phyloP scores from a whole-genome alignment of 208 protist genomes.

The Trypanosoma melophagium region DNA sequence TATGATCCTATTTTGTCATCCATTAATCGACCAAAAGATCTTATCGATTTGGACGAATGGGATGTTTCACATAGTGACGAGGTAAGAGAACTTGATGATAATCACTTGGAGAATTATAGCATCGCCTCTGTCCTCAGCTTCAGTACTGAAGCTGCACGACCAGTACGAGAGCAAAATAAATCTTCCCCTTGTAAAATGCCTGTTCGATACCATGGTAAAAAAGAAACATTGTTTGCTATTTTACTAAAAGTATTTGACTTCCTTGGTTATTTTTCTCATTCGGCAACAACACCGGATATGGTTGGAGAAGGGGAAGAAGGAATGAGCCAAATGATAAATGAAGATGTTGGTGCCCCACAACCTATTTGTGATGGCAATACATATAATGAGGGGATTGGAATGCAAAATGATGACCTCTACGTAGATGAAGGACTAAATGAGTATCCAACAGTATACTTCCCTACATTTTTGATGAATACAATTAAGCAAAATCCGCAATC shows the following conservation, averaged over 20 bases:
- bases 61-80: slow-evolving; percentile 34
- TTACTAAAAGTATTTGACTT: slow-evolving; percentile 88
- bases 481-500: slow-evolving; percentile 49
- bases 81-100: slow-evolving; percentile 35
- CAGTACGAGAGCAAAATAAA: slow-evolving; percentile 14
- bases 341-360: no score
- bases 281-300: slow-evolving; percentile 22
- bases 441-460: slow-evolving; percentile 46
- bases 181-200: slow-evolving; percentile 10
- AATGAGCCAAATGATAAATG: slow-evolving; percentile 1
- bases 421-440: slow-evolving; percentile 11
- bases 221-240: slow-evolving; percentile 80
- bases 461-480: slow-evolving; percentile 31
- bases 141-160: slow-evolving; percentile 24
- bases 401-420: neutral
- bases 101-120: slow-evolving; percentile 51
- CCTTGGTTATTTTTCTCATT: slow-evolving; percentile 88
- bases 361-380: neutral
- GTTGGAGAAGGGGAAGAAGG: slow-evolving; percentile 26
- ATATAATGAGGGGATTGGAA: neutral
- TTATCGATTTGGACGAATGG: slow-evolving; percentile 86
- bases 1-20: slow-evolving; percentile 58
- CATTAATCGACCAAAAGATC: slow-evolving; percentile 36
- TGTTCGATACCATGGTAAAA: slow-evolving; percentile 54
- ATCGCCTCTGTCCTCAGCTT: slow-evolving; percentile 57